phyloP scores from a whole-genome alignment of 1,284 basidiomycete species.

The Ustilago curta region DNA sequence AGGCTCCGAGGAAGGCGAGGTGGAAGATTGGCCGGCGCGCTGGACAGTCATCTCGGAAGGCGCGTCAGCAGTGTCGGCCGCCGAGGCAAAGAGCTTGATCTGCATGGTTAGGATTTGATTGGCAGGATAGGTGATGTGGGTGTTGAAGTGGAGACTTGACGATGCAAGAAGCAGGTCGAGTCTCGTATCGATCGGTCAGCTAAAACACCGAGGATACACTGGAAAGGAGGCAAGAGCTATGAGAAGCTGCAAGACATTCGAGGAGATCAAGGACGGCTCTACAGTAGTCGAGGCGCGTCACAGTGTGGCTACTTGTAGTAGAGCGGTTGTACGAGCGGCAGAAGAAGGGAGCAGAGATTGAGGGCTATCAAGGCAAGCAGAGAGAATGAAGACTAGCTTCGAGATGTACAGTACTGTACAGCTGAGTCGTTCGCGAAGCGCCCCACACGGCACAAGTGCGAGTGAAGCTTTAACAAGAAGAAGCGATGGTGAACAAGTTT shows the following conservation, averaged over 20 bases:
- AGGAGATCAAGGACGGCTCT: slow-evolving; percentile 14
- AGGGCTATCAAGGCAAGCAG: not conserved
- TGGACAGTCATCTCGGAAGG: not conserved
- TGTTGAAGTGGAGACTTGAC: slow-evolving; percentile 8
- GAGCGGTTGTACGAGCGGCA: not conserved
- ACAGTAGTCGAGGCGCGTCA: slow-evolving; percentile 21
- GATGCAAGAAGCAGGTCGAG: slow-evolving; percentile 3
- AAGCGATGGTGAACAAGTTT: not conserved
- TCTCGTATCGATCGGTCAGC: slow-evolving; percentile 52
- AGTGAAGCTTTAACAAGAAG: not conserved
- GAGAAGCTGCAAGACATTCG: slow-evolving; percentile 19
- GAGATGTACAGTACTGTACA: no score
- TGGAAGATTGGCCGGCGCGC: not conserved
- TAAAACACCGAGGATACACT: slow-evolving; percentile 48
- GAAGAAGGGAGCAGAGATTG: not conserved
- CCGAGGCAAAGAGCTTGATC: slow-evolving; percentile 7
- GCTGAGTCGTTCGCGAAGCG: not conserved
- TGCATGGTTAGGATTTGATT: slow-evolving; percentile 5
- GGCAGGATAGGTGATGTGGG: not conserved
- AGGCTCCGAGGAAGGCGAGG: not conserved
- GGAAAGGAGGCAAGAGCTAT: slow-evolving; percentile 11
- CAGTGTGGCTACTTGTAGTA: not conserved
- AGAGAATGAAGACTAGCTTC: not conserved
- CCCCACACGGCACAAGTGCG: not conserved
- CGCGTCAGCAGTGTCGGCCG: not conserved